phyloP scores from a whole-genome alignment of 192 early-diverging fungal genomes.

The Backusella liffmaniae region DNA sequence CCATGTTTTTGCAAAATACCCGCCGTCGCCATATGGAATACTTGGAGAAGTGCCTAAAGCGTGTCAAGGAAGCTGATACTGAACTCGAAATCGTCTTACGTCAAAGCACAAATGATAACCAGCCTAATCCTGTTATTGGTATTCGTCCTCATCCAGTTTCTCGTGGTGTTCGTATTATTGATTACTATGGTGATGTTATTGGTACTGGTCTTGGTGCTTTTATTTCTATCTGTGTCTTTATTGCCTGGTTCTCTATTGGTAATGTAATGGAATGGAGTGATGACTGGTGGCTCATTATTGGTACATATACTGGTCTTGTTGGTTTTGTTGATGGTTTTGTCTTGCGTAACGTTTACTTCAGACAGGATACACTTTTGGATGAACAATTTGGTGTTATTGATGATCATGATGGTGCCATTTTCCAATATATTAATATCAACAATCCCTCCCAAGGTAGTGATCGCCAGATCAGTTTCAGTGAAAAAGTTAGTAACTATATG shows the following conservation, averaged over 20 bases:
- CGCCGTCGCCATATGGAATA: conserved; percentile 19
- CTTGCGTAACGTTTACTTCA: conserved; percentile 17
- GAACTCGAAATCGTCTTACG: conserved; percentile 12
- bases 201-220: conserved; percentile 16
- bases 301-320: conserved; percentile 27
- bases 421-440: conserved; percentile 5
- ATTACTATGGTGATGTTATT: conserved; percentile 24
- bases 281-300: conserved; percentile 28
- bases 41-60: not conserved
- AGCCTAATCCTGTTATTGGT: conserved; percentile 9
- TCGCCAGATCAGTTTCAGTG: not conserved
- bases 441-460: not conserved
- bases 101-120: conserved; percentile 1
- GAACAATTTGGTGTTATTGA: conserved; percentile 10
- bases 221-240: conserved; percentile 10
- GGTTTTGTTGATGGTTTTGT: conserved; percentile 24
- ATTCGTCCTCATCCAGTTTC: not conserved
- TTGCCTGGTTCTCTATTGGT: conserved; percentile 14
- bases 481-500: not conserved
- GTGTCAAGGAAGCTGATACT: conserved; percentile 12
- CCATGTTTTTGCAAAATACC: conserved; percentile 20
- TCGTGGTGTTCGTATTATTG: not conserved
- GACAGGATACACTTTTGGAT: conserved; percentile 8
- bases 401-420: not conserved
- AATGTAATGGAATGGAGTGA: conserved; percentile 6